Evolutionary conservation across 345 rosid genomes (phyloP).

Genomic region (Rhizophora mangle): DNA sequence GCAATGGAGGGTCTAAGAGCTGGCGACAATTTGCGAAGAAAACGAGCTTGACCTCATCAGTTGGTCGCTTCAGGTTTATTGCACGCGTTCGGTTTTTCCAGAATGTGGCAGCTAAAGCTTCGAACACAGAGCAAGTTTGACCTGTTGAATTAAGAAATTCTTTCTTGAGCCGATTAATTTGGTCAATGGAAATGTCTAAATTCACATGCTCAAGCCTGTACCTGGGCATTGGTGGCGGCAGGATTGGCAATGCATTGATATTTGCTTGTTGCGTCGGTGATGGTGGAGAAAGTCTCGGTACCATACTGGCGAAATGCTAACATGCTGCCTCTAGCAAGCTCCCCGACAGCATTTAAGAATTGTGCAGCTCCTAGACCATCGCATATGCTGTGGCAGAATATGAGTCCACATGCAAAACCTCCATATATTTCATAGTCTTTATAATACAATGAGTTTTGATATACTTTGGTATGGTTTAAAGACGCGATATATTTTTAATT

Average conservation of each 20-base stretch:
- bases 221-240: slow-evolving; percentile 41
- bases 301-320: slow-evolving; percentile 47
- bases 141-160: slow-evolving; percentile 34
- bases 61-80: slow-evolving; percentile 22
- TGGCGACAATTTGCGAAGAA: slow-evolving; percentile 64
- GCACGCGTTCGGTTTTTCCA: slow-evolving; percentile 48
- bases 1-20: slow-evolving; percentile 48
- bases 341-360: slow-evolving; percentile 60
- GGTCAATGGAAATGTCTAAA: slow-evolving; percentile 51
- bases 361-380: slow-evolving; percentile 80
- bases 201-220: slow-evolving; percentile 43
- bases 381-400: slow-evolving; percentile 52
- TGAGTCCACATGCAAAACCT: slow-evolving; percentile 62
- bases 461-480: too few species aligned
- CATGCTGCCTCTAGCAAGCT: slow-evolving; percentile 46
- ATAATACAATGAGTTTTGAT: too few species aligned
- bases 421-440: slow-evolving; percentile 24
- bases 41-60: slow-evolving; percentile 40
- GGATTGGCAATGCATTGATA: not conserved
- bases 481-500: too few species aligned
- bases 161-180: slow-evolving; percentile 38
- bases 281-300: slow-evolving; percentile 39
- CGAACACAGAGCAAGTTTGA: slow-evolving; percentile 50
- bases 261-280: slow-evolving; percentile 12
- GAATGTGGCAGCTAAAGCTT: slow-evolving; percentile 45